Evolutionary conservation across 768 basidiomycete species (phyloP).

Genomic region (Sporobolomyces phaffii): DNA sequence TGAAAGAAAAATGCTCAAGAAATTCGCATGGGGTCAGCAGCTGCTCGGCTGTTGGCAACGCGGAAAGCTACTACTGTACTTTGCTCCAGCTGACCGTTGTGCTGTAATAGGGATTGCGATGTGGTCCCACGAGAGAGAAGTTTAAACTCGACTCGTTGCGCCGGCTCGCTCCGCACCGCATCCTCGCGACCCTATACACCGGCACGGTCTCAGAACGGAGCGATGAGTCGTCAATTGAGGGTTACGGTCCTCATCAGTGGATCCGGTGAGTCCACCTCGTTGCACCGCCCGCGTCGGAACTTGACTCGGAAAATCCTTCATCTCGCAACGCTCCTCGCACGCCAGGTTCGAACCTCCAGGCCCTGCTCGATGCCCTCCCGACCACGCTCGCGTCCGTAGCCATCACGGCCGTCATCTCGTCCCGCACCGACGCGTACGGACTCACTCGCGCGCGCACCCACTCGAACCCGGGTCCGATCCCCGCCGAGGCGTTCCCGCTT

Average conservation of each 20-base stretch:
- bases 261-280: slow-evolving; percentile 50
- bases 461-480: slow-evolving; percentile 58
- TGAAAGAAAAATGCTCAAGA: no score
- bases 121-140: no score
- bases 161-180: no score
- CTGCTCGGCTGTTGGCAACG: no score
- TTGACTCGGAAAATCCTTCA: not conserved
- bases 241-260: slow-evolving; percentile 63
- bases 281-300: not conserved
- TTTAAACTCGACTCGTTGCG: no score
- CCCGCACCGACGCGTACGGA: slow-evolving; percentile 84
- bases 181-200: no score
- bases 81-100: no score
- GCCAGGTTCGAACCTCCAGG: slow-evolving; percentile 92
- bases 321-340: not conserved
- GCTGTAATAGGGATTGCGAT: no score
- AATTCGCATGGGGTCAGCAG: no score
- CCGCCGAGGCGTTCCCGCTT: slow-evolving; percentile 73
- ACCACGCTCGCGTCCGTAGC: slow-evolving; percentile 62
- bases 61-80: no score
- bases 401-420: slow-evolving; percentile 80
- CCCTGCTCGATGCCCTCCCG: slow-evolving; percentile 75
- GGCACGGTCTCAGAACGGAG: no score
- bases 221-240: slow-evolving; percentile 18
- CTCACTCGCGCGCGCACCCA: slow-evolving; percentile 62